Percentiles rank a stretch among this genome's conserved stretches.
Evolutionary conservation across 2,329 filamentous ascomycete genomes (phyloP).

Genomic region (Mollisiaceae sp.): DNA sequence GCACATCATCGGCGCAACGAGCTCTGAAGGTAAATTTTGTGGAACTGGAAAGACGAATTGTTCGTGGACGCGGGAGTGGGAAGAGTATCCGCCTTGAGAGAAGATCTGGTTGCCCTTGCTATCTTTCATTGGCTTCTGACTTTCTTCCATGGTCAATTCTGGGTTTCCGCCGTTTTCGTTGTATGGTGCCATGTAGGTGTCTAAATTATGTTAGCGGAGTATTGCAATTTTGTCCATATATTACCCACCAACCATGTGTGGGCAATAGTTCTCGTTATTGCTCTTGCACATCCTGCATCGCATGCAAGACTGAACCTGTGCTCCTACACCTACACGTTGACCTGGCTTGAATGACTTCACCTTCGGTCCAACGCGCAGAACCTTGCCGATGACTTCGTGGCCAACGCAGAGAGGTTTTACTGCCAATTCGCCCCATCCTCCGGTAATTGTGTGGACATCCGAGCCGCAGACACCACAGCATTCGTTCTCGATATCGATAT

Average conservation of each 20-base stretch:
- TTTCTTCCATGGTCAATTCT: constrained; percentile 9
- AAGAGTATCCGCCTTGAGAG: constrained; percentile 37
- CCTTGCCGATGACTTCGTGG: constrained; percentile 71
- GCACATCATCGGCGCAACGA: constrained; percentile 72
- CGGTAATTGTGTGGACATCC: constrained; percentile 72
- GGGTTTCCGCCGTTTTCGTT: constrained; percentile 30
- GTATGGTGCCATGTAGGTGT: constrained; percentile 36
- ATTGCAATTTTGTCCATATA: constrained; percentile 29
- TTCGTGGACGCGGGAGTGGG: constrained; percentile 54
- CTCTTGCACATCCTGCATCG: constrained; percentile 59
- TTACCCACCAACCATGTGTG: constrained; percentile 56
- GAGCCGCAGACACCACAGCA: constrained; percentile 77
- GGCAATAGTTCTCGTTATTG: constrained; percentile 62
- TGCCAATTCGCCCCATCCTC: constrained; percentile 47
- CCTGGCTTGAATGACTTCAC: constrained; percentile 61
- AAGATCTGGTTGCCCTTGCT: constrained; percentile 32
- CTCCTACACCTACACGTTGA: constrained; percentile 59
- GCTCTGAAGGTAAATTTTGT: constrained; percentile 53
- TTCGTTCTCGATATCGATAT: constrained; percentile 87
- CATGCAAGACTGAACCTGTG: constrained; percentile 59
- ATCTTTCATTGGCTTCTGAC: constrained; percentile 31
- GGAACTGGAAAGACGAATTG: constrained; percentile 66
- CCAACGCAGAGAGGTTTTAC: constrained; percentile 45
- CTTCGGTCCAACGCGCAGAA: constrained; percentile 68
- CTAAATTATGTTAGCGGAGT: constrained; percentile 2